Conservation (phyloP, 179 eudicot species). For the Beta corolliflora region DNA sequence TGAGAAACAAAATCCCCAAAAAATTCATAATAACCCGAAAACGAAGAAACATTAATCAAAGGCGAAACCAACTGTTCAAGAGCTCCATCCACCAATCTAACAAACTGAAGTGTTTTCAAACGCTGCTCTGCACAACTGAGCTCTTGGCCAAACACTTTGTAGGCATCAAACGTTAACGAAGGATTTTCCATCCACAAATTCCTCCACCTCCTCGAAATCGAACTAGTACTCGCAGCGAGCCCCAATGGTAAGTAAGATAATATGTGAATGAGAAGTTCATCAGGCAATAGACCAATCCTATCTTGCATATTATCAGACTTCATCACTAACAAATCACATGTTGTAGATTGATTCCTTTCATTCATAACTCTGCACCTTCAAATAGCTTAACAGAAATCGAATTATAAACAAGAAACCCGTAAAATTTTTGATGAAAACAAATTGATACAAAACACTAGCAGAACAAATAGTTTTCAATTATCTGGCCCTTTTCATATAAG, state of each 20-base stretch:
- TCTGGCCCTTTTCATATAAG: no score
- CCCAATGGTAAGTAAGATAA: not conserved
- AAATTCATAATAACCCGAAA: conserved; percentile 8
- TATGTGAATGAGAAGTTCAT: no score
- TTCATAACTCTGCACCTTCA: no score
- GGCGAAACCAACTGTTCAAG: not conserved
- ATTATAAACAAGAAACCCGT: not conserved
- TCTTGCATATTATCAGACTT: no score
- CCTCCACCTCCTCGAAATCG: conserved; percentile 12
- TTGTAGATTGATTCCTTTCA: no score
- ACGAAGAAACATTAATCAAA: not conserved
- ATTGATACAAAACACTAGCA: no score
- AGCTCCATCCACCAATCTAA: not conserved
- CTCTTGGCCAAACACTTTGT: not conserved
- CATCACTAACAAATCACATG: no score
- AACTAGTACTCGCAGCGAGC: conserved; percentile 1
- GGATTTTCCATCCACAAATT: conserved; percentile 16
- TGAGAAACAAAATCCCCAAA: not conserved
- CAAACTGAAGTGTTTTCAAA: conserved; percentile 7
- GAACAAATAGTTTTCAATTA: no score
- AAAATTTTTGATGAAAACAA: not conserved
- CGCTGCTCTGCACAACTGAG: not conserved
- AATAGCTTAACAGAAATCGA: not conserved
- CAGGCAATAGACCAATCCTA: no score
- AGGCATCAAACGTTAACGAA: conserved; percentile 7